Evolutionary conservation across 192 early-diverging fungal species (phyloP), one percentile per base, ranked within the genome.

Genomic region (Backusella circina): DNA sequence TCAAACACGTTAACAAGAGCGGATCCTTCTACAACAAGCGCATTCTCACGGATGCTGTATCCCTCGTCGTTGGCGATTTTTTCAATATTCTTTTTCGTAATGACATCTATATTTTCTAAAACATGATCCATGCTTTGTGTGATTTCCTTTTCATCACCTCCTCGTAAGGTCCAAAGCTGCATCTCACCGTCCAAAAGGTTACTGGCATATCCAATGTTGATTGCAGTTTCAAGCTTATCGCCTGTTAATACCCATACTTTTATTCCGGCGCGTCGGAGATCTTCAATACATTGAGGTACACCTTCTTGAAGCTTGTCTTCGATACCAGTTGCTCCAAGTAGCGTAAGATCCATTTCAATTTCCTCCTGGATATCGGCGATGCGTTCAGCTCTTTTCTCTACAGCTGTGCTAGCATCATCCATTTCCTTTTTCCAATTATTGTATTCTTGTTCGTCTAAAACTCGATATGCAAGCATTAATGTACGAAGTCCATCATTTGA

Each of bases 171-270:
- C 85, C 89, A 89, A 41, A 94, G 82, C 64, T 90, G 87, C 89
- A 93, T 92, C 30, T 89, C 86, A 61, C 87, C 87, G 41, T 89
- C 88, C 31, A 94, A 75, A 70, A 95, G 74, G n/a, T 91, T 88
- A 12, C 89, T 89, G 8, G 93, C 90, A 86, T 98, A 98, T 3
- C 96, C 96, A 82, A 99, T 98, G 80, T 98, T 98, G 83, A 99
- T 98, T 16, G 98, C 98, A 0, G 98, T 99, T 83, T 99, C 98
- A 84, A 98, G 81, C 78, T 98, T 98, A 84, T 99, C 98, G 37
- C 98, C 98, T 0, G 98, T 99, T 67, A 99, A 82, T 1, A 99
- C 97, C 98, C 98, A 99, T 64, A 99, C 90, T 79, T 96, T 95
- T 79, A 98, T 95, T 2, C 96, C 95, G 0, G 96, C 95, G 36